Percentiles rank a stretch among this genome's conserved stretches.
phyloP scores from a whole-genome alignment of 257 asterid species.

The Nicotiana otophora region DNA sequence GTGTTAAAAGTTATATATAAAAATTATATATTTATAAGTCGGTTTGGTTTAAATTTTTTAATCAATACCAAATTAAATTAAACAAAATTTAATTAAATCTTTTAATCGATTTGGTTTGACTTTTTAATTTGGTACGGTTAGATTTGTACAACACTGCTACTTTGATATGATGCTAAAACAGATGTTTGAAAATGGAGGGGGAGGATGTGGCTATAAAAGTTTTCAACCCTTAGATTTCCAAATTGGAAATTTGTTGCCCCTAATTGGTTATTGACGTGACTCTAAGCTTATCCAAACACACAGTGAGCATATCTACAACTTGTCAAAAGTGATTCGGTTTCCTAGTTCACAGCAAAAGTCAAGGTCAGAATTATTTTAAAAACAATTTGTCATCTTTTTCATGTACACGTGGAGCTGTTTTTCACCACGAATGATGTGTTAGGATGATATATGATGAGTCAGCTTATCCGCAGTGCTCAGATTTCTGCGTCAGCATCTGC shows the following conservation, averaged over 20 bases:
- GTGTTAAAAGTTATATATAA: too few species aligned
- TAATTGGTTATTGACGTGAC: constrained; percentile 16
- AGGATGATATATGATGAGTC: neutral
- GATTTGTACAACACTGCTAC: too few species aligned
- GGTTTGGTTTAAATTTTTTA: too few species aligned
- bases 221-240: neutral
- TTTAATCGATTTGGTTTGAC: too few species aligned
- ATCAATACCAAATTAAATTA: too few species aligned
- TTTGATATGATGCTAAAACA: neutral
- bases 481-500: constrained; percentile 7
- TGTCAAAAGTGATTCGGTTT: constrained; percentile 31
- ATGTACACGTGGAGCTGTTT: constrained; percentile 35
- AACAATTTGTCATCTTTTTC: neutral
- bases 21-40: too few species aligned
- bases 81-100: too few species aligned
- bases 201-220: neutral
- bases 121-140: too few species aligned
- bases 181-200: neutral
- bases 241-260: neutral
- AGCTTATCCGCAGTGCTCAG: neutral
- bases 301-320: constrained; percentile 4
- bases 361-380: neutral
- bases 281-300: constrained; percentile 43
- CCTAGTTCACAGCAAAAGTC: constrained; percentile 42
- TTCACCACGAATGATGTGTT: constrained; percentile 35